These are phyloP conservation scores for Aureobasidium sp. DNA, from an alignment of 2,329 filamentous ascomycete species.

Conservation along the genomic window DNA sequence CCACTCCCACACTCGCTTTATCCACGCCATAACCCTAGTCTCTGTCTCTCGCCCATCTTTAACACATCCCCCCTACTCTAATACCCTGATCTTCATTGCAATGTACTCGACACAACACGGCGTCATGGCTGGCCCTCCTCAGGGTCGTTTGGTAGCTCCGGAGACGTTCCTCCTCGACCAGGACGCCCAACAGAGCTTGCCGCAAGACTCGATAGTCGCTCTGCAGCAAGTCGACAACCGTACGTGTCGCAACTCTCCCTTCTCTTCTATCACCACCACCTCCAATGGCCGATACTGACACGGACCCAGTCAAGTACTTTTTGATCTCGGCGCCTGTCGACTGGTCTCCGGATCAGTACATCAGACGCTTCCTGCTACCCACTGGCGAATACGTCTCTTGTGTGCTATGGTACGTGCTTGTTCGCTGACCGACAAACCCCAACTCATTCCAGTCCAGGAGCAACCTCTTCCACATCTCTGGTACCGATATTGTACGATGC, in stretches of 20 bases:
- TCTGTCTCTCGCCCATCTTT: not conserved
- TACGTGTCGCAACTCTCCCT: constrained; percentile 40
- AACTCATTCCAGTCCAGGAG: constrained; percentile 50
- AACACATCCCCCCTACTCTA: constrained; percentile 1
- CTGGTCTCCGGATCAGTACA: constrained; percentile 95
- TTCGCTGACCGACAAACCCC: constrained; percentile 17
- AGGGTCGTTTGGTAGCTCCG: constrained; percentile 62
- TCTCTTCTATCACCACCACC: not conserved
- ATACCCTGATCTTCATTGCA: constrained; percentile 1
- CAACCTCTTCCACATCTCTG: constrained; percentile 98
- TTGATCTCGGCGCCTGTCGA: constrained; percentile 97
- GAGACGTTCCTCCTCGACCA: constrained; percentile 98
- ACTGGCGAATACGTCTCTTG: constrained; percentile 99
- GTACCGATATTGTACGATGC: constrained; percentile 96
- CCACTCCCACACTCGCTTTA: constrained; percentile 4
- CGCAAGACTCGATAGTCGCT: constrained; percentile 92
- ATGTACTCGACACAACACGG: constrained; percentile 49
- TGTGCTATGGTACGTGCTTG: constrained; percentile 63
- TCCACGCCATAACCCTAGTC: not conserved
- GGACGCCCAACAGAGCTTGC: constrained; percentile 91
- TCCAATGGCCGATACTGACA: constrained; percentile 25
- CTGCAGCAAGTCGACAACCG: constrained; percentile 97
- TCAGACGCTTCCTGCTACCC: constrained; percentile 86
- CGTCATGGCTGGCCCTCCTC: constrained; percentile 76
- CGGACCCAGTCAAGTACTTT: constrained; percentile 84